Evolutionary conservation across 768 basidiomycete genomes (phyloP).

Genomic region (Leucocoprinus birnbaumii): DNA sequence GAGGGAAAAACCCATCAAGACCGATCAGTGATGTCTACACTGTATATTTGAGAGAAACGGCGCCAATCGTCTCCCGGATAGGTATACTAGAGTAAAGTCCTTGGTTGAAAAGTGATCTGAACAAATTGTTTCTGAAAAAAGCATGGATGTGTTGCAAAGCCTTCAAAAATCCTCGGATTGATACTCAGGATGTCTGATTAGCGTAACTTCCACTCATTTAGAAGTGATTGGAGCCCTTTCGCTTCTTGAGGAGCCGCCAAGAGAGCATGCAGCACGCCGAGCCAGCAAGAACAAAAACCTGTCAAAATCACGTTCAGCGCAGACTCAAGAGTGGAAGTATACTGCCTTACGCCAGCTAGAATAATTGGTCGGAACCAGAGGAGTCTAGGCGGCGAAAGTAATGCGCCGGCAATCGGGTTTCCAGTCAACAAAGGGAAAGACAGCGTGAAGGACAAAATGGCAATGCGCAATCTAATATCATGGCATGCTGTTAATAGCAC

Average conservation of each 20-base stretch:
- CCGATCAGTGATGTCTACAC: no score
- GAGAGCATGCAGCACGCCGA: conserved; percentile 27
- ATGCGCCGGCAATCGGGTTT: conserved; percentile 50
- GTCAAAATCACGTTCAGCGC: background rate
- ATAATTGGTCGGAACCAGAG: conserved; percentile 40
- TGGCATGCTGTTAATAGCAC: conserved; percentile 20
- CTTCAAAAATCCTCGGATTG: no score
- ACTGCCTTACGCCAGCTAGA: conserved; percentile 35
- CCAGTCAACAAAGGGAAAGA: conserved; percentile 46
- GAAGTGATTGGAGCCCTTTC: conserved; percentile 25
- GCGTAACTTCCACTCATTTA: background rate
- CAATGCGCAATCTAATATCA: conserved; percentile 31
- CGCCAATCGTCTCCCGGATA: no score
- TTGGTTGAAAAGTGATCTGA: no score
- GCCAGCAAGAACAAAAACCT: conserved; percentile 33
- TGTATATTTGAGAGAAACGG: no score
- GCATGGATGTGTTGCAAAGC: no score
- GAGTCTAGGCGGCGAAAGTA: conserved; percentile 36
- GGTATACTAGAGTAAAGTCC: no score
- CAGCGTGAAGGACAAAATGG: conserved; percentile 39
- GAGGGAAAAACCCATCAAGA: no score
- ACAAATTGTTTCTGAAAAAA: no score
- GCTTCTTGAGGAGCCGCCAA: conserved; percentile 27
- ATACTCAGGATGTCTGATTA: background rate
- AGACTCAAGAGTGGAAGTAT: conserved; percentile 13